Evolutionary conservation across 768 basidiomycete species (phyloP), one percentile per base, ranked within the genome.

Genomic region (Russula abietina): DNA sequence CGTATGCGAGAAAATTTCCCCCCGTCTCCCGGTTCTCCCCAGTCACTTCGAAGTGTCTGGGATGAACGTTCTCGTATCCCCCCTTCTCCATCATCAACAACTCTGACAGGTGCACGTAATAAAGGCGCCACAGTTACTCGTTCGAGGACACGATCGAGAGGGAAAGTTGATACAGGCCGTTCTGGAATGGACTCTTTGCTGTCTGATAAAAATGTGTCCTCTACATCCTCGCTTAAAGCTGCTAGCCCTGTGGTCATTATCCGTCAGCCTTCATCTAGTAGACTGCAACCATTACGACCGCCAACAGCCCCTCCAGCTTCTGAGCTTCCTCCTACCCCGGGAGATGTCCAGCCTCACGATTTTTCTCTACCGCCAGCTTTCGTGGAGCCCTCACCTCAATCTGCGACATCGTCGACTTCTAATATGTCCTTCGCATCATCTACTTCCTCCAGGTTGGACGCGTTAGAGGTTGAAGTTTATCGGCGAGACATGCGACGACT

Each of bases 341-440:
- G 22, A 36, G 49, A 41, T 55, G 39, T 22, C 49, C 63, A 36
- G 39, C 53, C 19, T 14, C 53, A 26, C 4, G 39, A 60, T 22
- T 36, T 60, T 45, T 60, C 63, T 45, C 58, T 64, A 32, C 33
- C 55, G n/a, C 55, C 65, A 22, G 63, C 65, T 46, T 55, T 65
- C 61, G 12, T 59, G 30, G 64, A 58, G 32, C 36, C 3, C 9
- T 11, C 54, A 11, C 8, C 49, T 60, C 63, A 53, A 17, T 61
- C 66, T 17, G 59, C 62, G 24, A 43, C 62, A 3, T 59, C 66
- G 17, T 62, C 66, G 26, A 64, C 67, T 7, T 67, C 67, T 8
- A 59, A 60, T 19, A 41, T 64, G 24, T 68, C 67, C 33, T 67
- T 67, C 26, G 66, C 67, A 7, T 68, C 67, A 1, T 64, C 67